Conservation (phyloP, 495 filamentous ascomycete species). For the Aspergillus nidulans region DNA sequence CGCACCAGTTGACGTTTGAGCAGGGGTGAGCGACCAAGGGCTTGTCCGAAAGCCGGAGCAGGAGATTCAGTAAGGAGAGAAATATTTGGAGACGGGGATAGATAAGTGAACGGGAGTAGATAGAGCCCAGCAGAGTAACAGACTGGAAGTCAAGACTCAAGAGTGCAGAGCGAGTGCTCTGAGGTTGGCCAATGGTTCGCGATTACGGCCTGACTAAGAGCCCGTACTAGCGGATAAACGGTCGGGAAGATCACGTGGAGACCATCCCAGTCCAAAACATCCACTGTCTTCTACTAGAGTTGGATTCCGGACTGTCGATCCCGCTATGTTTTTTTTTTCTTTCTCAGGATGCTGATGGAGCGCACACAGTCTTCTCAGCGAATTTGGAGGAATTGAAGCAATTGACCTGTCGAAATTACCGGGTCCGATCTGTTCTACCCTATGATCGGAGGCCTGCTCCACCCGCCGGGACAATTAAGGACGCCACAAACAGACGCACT, state of each 20-base stretch:
- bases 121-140: neutral
- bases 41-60: constrained; percentile 2
- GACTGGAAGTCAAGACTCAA: neutral
- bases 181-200: neutral
- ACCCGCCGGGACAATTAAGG: neutral
- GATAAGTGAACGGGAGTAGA: neutral
- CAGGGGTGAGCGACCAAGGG: constrained; percentile 21
- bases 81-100: neutral
- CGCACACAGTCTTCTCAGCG: neutral
- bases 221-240: constrained; percentile 11
- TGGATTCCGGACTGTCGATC: neutral
- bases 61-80: constrained; percentile 1
- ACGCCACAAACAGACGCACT: constrained; percentile 1
- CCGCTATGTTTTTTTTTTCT: neutral
- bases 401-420: neutral
- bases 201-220: neutral
- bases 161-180: neutral
- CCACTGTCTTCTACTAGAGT: neutral
- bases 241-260: constrained; percentile 10
- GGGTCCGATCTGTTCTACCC: constrained; percentile 4
- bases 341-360: too few species aligned
- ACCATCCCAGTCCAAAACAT: neutral
- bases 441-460: constrained; percentile 1
- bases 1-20: constrained; percentile 28
- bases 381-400: neutral